Base-by-base conservation (phyloP, 106 monocot genomes). In the Platanthera zijinensis region DNA sequence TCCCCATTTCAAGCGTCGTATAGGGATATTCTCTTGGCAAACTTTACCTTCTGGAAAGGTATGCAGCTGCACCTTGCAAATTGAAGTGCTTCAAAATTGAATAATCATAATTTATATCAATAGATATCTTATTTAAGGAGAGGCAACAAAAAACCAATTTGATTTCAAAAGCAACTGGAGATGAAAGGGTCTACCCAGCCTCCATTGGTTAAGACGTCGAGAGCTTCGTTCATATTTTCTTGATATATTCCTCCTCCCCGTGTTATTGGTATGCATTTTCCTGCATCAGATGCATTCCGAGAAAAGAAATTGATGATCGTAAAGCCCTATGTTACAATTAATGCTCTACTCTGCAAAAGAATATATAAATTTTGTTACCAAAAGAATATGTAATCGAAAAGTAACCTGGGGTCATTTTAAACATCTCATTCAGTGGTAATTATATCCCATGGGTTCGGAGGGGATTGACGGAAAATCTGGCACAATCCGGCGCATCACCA, bases 31-130 rank as follows among this genome's bases (percentile, higher is more conserved):
- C 15, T 84, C 88, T 80, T 99, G 99, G 11, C 57, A 88, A 30
- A 99, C 80, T 75, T 94, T 99, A 57, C 99, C 99, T 87, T 99
- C 94, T 25, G 99, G 99, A 87, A 99, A 99, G 48, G 85, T 90
- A 88, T 99, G 99, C 85, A 99, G 76, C 99, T 99, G 83, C 75
- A 74, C 70, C 70, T 70, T 48, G n/a, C 15, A 70, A 70, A 48
- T 7, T 48, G 48, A 70, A 17, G 70, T 5, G 17, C 25, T 47
- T 47, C 6, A 45, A 47, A 70, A 70, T 47, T 70, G 4, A 70
- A 70, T 66, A 10, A 70, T 70, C 25, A 70, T 17, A 70, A 10
- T 66, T 66, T 66, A 47, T 47, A 5, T 47, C 48, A 10, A 70
- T 14, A 53, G 6, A 8, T 17, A 70, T 48, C n/a, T 70, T 70